Evolutionary conservation across 2,329 filamentous ascomycete genomes (phyloP), one percentile per base, ranked within the genome.

Genomic region (Hypomyces perniciosus): DNA sequence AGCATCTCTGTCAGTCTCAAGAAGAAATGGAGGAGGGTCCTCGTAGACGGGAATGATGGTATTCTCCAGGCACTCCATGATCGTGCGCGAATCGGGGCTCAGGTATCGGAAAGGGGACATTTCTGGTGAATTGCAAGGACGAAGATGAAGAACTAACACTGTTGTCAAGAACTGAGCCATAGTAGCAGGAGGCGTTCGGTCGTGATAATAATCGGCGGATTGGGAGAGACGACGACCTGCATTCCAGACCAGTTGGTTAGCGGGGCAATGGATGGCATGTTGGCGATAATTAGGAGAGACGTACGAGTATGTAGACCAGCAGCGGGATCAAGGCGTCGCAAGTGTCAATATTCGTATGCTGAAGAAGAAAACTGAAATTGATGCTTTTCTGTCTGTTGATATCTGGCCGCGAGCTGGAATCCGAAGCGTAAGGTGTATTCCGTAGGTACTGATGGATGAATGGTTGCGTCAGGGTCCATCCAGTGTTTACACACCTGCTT

Each of bases 101-200:
- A 65, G 60, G 53, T 67, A 68, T 50, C 61, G 61, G 46, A 66
- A 65, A 9, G 49, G 44, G 7, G 56, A 48, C 57, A 65, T 61
- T 28, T 40, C 46, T 57, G 54, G 51, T 54, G 29, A 55, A 52
- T 42, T 50, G 45, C 20, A 41, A 20, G 40, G 33, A 52, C 20
- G 37, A 52, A 47, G 35, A 44, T 27, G 44, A 51, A 40, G 41
- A 44, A 71, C 70, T 65, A 66, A 72, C 70, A 72, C 70, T 53
- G 70, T 72, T 44, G 68, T 70, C 56, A 72, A 63, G 61, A 72
- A 72, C 57, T 71, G 68, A 45, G 69, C 64, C 69, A 72, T 72
- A 54, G 52, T 45, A 34, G 43, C n/a, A 20, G 12, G 43, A 50
- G 20, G n/a, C 31, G 5, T 9, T 29, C 2, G 37, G 31, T 40